These are phyloP conservation scores for Emergomyces africanus DNA, from an alignment of 2,329 filamentous ascomycete species.

Conservation along the genomic window DNA sequence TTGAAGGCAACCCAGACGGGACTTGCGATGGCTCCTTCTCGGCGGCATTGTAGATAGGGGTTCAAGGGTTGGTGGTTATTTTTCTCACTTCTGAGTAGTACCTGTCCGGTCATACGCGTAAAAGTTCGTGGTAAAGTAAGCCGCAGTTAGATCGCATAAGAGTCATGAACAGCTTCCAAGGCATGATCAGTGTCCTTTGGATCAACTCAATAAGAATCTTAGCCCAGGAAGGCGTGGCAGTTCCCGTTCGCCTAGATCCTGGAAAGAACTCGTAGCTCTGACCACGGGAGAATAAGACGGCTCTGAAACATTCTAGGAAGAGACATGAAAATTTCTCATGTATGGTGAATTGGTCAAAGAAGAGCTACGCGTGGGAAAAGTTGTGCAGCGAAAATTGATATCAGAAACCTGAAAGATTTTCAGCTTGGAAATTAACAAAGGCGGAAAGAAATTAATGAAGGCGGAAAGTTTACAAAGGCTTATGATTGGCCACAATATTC, in stretches of 20 bases:
- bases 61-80: background rate
- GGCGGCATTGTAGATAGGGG: slow-evolving; percentile 8
- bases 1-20: slow-evolving; percentile 20
- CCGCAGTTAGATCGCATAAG: background rate
- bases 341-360: background rate
- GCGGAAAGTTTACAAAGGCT: background rate
- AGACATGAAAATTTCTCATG: background rate
- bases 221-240: background rate
- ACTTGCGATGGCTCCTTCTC: slow-evolving; percentile 23
- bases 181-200: background rate
- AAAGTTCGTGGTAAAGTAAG: background rate
- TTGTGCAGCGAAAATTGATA: background rate
- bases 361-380: background rate
- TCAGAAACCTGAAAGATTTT: background rate
- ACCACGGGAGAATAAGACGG: background rate
- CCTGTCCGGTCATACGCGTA: background rate
- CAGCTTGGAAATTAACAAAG: too few relatives aligned
- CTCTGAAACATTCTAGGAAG: background rate
- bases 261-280: background rate
- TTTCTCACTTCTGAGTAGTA: background rate
- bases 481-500: background rate
- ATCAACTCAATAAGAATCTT: background rate
- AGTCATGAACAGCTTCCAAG: background rate
- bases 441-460: too few relatives aligned
- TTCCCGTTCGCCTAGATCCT: background rate